Conservation (phyloP, 2,329 filamentous ascomycete genomes). For the Aspergillus ochraceoroseus region DNA sequence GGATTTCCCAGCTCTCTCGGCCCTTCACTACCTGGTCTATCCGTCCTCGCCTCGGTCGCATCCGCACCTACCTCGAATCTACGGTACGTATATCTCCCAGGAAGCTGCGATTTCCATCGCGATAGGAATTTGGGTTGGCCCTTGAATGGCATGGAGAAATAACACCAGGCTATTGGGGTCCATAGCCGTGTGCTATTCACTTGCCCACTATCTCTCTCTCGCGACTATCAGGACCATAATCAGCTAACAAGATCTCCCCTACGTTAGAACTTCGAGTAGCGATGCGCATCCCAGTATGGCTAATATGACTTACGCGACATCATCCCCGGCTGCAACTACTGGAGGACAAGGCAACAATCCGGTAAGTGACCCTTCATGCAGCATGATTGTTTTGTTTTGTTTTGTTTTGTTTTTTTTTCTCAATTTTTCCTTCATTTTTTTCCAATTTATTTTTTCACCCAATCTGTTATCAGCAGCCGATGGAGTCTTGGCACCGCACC, state of each 20-base stretch:
- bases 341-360: constrained; percentile 55
- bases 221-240: constrained; percentile 4
- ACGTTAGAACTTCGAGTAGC: constrained; percentile 33
- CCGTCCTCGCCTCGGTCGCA: constrained; percentile 56
- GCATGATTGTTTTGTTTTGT: background rate
- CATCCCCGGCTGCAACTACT: constrained; percentile 60
- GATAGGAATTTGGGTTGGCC: constrained; percentile 1
- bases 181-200: background rate
- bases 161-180: background rate
- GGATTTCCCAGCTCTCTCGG: constrained; percentile 34
- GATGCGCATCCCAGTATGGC: constrained; percentile 52
- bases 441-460: constrained; percentile 22
- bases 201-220: background rate
- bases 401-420: constrained; percentile 3
- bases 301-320: constrained; percentile 58
- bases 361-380: too few species aligned
- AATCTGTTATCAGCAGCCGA: constrained; percentile 32
- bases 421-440: constrained; percentile 19
- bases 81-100: constrained; percentile 44
- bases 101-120: background rate
- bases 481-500: constrained; percentile 37
- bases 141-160: background rate
- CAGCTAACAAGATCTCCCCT: constrained; percentile 25
- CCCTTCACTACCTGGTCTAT: constrained; percentile 53
- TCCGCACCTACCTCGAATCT: constrained; percentile 49